Evolutionary conservation across 441 rosid genomes (phyloP), one percentile per base, ranked within the genome.

Genomic region (Omphalea diandra): DNA sequence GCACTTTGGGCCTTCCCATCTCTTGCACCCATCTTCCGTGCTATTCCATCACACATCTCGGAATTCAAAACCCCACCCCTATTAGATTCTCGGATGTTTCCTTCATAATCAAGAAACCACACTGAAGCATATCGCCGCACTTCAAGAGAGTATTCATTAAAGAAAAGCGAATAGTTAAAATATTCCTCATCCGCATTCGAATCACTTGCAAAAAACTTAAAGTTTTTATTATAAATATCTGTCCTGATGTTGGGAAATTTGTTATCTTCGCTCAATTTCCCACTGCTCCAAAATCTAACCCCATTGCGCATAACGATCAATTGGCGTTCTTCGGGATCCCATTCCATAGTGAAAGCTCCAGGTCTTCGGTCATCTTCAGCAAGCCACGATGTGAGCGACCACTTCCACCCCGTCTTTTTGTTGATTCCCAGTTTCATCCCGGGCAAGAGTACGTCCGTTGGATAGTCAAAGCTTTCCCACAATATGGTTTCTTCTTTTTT

Each of bases 391-490:
- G 60, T 62, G 6, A 81, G 79, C 0, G 18, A 18, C 75, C 70
- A 61, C 0, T 0, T 24, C 26, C 36, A 53, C 2, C 58, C 71
- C 1, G 70, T 73, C 61, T 22, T 55, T 36, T 47, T 29, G 50
- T 71, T 26, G 31, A 69, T 50, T 7, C 83, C 79, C 2, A 80
- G 59, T 69, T 76, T 80, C 86, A 83, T 83, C 6, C 70, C 79
- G 0, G 86, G 86, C 50, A 83, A 69, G 60, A 80, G 74, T 14
- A 80, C 64, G 11, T 80, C 73, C 1, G 82, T 70, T 0, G 82
- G 82, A 55, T 67, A 24, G 47, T 81, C 80, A 52, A 78, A 81
- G 49, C 82, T 78, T 68, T 82, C 64, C 82, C 85, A 82, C 36
- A 44, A 35, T 35, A 59, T 59, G n/a, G n/a, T 5, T 17, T 20